These are phyloP conservation scores for Cystobasidium ongulense DNA, from an alignment of 768 basidiomycete genomes.

Conservation along the genomic window DNA sequence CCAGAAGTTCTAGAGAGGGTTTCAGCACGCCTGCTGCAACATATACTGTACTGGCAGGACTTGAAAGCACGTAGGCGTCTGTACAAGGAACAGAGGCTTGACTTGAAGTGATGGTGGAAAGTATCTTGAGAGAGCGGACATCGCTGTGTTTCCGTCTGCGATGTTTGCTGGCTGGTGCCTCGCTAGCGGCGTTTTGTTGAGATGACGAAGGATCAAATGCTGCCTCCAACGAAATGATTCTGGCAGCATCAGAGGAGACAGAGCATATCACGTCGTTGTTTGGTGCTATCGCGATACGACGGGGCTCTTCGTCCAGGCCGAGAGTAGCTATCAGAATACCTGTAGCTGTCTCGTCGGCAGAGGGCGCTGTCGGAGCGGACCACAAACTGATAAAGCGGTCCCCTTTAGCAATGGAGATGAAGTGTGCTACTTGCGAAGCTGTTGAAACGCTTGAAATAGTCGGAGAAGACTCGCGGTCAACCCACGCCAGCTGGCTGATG, in stretches of 20 bases:
- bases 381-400: slow-evolving; percentile 15
- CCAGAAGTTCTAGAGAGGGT: neutral
- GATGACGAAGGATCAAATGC: neutral
- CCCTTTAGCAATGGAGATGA: slow-evolving; percentile 7
- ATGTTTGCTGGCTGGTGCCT: neutral
- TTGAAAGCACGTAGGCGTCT: neutral
- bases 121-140: neutral
- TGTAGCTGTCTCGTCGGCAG: neutral
- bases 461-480: neutral
- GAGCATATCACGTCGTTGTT: neutral
- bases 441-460: neutral
- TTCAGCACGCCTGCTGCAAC: neutral
- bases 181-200: neutral
- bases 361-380: neutral
- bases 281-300: neutral
- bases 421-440: neutral
- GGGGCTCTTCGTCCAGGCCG: neutral
- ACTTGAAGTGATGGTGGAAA: neutral
- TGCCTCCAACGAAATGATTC: neutral
- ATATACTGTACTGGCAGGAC: neutral
- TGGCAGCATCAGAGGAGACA: neutral
- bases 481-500: neutral
- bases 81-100: neutral
- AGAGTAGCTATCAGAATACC: slow-evolving; percentile 4
- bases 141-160: neutral